Evolutionary conservation across 495 filamentous ascomycete genomes (phyloP), one percentile per base, ranked within the genome.

Genomic region (Geoglossum glabrum): DNA sequence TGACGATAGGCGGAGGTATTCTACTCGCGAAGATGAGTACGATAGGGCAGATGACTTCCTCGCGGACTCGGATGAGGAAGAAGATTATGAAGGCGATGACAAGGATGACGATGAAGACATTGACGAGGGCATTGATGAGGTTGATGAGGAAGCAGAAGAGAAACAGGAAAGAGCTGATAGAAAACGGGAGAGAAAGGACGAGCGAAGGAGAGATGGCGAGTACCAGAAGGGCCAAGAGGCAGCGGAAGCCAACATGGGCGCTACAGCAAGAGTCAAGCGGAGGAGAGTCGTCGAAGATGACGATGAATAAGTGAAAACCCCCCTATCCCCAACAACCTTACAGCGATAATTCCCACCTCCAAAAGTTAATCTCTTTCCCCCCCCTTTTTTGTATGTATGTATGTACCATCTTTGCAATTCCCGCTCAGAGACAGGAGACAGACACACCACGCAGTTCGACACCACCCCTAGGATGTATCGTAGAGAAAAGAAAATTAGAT

Each of bases 1-100:
- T 59, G 71, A 78, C 31, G 69, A 77, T 58, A 72, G 74, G 1
- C 77, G 79, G 36, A 73, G 81, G 43, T 79, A 80, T 3, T 72
- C 75, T 26, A 76, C 75, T 19, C 75, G 77, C 23, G 79, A 86
- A 61, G 87, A 96, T 64, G 85, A 90, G 65, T 96, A 78, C 46
- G 76, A 78, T 58, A 69, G 78, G 54, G 78, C 80, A 36, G 79
- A 81, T 60, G 74, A 69, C 50, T 78, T 78, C 57, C 61, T 78
- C 47, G 75, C 68, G 33, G 58, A 59, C 1, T 70, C 66, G 19
- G 72, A 80, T 43, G 74, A 76, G 30, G 78, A 79, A 28, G 79
- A 80, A 36, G 77, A 80, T 1, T 71, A 78, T 43, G 76, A 77
- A 28, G 81, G 81, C 50, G 77, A 75, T n/a, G 71, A 75, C 46